Percentiles rank a stretch among this genome's conserved stretches.
phyloP scores from a whole-genome alignment of 176 grass and related monocot genomes.

The Aechmea fasciata region DNA sequence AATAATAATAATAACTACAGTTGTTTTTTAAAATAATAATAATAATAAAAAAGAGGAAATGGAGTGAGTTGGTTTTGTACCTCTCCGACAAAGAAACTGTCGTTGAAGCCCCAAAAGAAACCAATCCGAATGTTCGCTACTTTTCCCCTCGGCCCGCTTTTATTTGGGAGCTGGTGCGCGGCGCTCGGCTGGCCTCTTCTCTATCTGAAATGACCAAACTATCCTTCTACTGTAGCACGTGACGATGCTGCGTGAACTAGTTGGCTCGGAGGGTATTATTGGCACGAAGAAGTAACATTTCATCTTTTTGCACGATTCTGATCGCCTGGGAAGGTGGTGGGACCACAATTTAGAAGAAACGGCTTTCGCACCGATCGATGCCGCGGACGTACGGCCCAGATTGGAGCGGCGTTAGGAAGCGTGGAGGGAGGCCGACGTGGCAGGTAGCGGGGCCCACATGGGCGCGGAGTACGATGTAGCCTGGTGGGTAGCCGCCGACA shows the following conservation, averaged over 20 bases:
- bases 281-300: background rate
- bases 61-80: background rate
- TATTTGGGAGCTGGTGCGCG: background rate
- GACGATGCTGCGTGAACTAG: no score
- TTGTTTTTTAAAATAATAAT: background rate
- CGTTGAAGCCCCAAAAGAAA: background rate
- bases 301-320: background rate
- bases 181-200: background rate
- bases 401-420: background rate
- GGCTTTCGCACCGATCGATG: background rate
- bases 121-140: background rate
- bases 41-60: no score
- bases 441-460: background rate
- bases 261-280: background rate
- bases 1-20: background rate
- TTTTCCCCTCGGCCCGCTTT: background rate
- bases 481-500: slow-evolving; percentile 3
- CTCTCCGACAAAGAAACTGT: background rate
- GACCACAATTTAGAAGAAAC: background rate
- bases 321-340: background rate
- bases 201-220: background rate
- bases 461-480: background rate
- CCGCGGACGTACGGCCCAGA: background rate
- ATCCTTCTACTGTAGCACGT: background rate
- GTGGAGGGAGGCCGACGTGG: background rate